phyloP scores from a whole-genome alignment of 305 asterid species.

The Rubia tinctorum region DNA sequence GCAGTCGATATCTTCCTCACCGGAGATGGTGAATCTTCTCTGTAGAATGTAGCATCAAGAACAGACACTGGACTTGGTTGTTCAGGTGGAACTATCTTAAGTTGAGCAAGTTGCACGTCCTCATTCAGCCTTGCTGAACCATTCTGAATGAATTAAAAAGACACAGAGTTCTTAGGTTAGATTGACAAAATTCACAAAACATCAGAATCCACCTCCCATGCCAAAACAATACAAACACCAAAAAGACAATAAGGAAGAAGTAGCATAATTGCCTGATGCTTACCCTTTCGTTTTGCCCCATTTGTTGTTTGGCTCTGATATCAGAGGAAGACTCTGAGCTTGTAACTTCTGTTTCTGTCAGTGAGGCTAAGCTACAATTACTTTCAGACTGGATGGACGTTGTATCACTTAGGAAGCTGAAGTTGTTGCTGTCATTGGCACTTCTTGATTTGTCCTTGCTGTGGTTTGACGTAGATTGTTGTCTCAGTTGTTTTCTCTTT shows the following conservation, averaged over 20 bases:
- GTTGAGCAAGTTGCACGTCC: conserved; percentile 42
- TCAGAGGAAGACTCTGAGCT: conserved; percentile 37
- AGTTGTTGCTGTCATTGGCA: conserved; percentile 46
- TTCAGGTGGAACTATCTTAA: conserved; percentile 46
- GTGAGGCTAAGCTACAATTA: conserved; percentile 60
- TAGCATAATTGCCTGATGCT: conserved; percentile 10
- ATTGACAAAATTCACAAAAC: conserved; percentile 8
- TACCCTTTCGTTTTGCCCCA: conserved; percentile 34
- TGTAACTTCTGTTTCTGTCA: conserved; percentile 53
- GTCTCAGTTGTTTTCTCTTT: conserved; percentile 38
- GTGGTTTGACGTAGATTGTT: conserved; percentile 37
- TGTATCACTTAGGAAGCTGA: conserved; percentile 61
- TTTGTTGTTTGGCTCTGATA: conserved; percentile 34
- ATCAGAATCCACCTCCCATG: neutral
- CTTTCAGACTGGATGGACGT: conserved; percentile 71
- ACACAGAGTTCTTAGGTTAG: conserved; percentile 4
- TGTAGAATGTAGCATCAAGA: conserved; percentile 67
- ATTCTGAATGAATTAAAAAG: conserved; percentile 43
- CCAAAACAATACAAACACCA: neutral
- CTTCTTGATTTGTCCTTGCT: conserved; percentile 48
- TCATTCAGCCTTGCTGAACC: conserved; percentile 38
- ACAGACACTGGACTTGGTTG: conserved; percentile 98
- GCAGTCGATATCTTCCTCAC: conserved; percentile 63
- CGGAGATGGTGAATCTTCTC: conserved; percentile 90
- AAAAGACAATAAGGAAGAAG: neutral